phyloP scores from a whole-genome alignment of 2,329 filamentous ascomycete genomes.

The Colletotrichum sp. region DNA sequence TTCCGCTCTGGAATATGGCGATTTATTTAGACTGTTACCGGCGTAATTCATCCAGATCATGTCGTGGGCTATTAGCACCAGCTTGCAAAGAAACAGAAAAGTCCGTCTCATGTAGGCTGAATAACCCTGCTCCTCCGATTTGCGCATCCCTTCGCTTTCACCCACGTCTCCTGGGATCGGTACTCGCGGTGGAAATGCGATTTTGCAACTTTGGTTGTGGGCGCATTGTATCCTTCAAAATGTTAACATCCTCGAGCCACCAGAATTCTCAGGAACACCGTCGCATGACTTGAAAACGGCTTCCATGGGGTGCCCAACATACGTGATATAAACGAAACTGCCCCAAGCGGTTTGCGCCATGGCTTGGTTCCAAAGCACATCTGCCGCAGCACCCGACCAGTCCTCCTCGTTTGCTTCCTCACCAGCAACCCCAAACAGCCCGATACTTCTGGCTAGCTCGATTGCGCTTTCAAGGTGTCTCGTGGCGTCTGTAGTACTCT shows the following conservation, averaged over 20 bases:
- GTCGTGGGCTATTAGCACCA: neutral
- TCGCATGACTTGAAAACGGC: neutral
- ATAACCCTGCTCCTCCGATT: neutral
- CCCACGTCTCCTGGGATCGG: neutral
- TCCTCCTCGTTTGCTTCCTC: neutral
- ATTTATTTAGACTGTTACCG: neutral
- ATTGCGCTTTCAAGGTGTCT: neutral
- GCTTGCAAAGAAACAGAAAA: neutral
- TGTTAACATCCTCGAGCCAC: neutral
- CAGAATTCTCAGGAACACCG: neutral
- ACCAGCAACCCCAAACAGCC: neutral
- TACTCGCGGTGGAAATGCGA: neutral
- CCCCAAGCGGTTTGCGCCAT: constrained; percentile 6
- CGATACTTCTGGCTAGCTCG: neutral
- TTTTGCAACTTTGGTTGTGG: neutral
- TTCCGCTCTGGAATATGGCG: neutral
- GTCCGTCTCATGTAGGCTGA: neutral
- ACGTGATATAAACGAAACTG: constrained; percentile 11
- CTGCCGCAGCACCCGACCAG: neutral
- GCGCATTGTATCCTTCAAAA: constrained; percentile 4
- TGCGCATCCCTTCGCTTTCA: neutral
- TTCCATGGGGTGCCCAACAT: neutral
- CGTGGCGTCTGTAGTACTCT: neutral
- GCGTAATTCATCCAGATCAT: constrained; percentile 5
- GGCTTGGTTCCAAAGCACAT: neutral